These are phyloP conservation scores for Artemisia princeps DNA, from an alignment of 140 eudicot genomes.

Conservation along the genomic window DNA sequence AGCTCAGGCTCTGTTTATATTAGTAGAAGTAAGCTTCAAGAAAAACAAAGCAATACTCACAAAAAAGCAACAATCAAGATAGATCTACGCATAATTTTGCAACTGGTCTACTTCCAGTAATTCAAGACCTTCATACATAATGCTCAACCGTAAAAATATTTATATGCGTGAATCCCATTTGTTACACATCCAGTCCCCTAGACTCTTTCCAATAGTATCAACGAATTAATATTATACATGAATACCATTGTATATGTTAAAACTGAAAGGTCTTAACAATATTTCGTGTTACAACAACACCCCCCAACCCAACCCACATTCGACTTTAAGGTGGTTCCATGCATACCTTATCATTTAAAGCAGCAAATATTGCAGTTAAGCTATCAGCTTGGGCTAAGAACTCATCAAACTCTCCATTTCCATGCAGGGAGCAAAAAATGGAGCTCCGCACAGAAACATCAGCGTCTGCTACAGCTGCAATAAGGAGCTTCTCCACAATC, in stretches of 20 bases:
- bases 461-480: constrained; percentile 96
- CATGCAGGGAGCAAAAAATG: constrained; percentile 67
- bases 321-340: no score
- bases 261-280: no score
- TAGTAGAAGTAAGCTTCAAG: constrained; percentile 7
- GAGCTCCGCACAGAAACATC: constrained; percentile 88
- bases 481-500: constrained; percentile 92
- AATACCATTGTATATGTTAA: no score
- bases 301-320: no score
- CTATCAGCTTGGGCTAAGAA: constrained; percentile 94
- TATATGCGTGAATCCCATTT: constrained; percentile 7
- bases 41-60: constrained; percentile 1
- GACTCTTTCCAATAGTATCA: no score
- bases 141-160: neutral
- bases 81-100: constrained; percentile 1
- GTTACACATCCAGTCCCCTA: neutral
- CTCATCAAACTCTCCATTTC: constrained; percentile 69
- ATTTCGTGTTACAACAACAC: no score
- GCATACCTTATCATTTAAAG: constrained; percentile 86
- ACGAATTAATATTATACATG: no score
- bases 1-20: constrained; percentile 14
- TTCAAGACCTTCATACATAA: constrained; percentile 2
- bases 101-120: neutral
- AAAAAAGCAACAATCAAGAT: constrained; percentile 7
- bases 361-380: constrained; percentile 90